Conservation (phyloP, 2,329 filamentous ascomycete species). For the Alternaria panax region DNA sequence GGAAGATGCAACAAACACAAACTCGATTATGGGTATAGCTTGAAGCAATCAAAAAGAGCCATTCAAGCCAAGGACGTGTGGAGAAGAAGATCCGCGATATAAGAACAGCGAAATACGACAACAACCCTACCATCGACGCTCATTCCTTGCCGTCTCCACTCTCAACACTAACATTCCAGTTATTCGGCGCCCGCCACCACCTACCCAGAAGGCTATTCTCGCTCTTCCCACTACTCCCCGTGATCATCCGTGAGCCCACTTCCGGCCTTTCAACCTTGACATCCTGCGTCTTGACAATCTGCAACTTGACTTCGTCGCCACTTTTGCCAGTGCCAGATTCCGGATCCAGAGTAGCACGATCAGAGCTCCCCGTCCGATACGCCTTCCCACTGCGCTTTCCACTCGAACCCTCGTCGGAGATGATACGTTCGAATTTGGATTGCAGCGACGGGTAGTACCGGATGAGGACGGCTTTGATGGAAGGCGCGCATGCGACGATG, state of each 20-base stretch:
- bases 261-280: constrained; percentile 8
- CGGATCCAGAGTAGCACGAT: constrained; percentile 4
- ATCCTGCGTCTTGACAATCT: constrained; percentile 9
- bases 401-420: constrained; percentile 6
- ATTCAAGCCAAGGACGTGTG: too few relatives aligned
- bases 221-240: constrained; percentile 7
- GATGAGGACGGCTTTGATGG: constrained; percentile 41
- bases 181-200: constrained; percentile 24
- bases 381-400: not conserved
- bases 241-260: not conserved
- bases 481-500: constrained; percentile 46
- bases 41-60: too few relatives aligned
- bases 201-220: constrained; percentile 3
- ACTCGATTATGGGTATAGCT: not conserved
- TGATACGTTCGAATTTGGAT: constrained; percentile 28
- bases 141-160: not conserved
- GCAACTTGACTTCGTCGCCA: not conserved
- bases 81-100: too few relatives aligned
- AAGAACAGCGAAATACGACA: too few relatives aligned
- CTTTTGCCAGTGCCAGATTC: not conserved
- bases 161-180: constrained; percentile 12
- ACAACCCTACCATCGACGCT: not conserved
- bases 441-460: constrained; percentile 33
- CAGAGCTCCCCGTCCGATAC: not conserved
- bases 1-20: not conserved